Evolutionary conservation across 345 rosid species (phyloP), one percentile per base, ranked within the genome.

Genomic region (Citrus mangshanensis): DNA sequence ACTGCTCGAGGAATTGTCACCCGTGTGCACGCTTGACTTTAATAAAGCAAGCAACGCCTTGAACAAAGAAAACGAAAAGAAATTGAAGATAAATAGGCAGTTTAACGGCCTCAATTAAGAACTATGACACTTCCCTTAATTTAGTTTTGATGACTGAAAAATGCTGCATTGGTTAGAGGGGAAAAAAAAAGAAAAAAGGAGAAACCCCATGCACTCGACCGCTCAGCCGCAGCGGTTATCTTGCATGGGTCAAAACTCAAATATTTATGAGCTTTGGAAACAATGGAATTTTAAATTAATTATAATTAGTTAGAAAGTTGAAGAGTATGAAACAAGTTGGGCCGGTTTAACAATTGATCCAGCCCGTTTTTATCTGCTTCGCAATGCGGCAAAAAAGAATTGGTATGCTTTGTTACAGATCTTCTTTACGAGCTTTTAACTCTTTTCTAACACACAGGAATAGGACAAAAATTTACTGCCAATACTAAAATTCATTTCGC

Each of bases 61-160:
- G 67, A 32, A 42, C 13, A 51, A 70, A 28, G 38, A 49, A 70
- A 70, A 28, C 59, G 8, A 16, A 40, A 70, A 13, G 7, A 51
- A 24, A 18, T 19, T 30, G 12, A 66, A 13, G 42, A 66, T 35
- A 56, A 67, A 61, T 68, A 35, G 75, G 75, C 75, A 80, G 67
- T 24, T 49, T 59, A 75, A 60, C 66, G 76, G 82, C 79, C 72
- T 46, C 51, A 46, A 61, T 80, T 58, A 69, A 75, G 72, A 80
- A 75, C 25, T 37, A 74, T 14, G 74, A 79, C 77, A 79, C 77
- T 72, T 56, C 30, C 38, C 27, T 78, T 46, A 13, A 46, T 13
- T 46, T 38, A 42, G 46, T 12, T 79, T 28, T 59, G 46, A 65
- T 13, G 25, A 35, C 56, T 14, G 18, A 46, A 3, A 22, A 40